Evolutionary conservation across 2,329 filamentous ascomycete genomes (phyloP), one percentile per base, ranked within the genome.

Genomic region (Nemania serpens): DNA sequence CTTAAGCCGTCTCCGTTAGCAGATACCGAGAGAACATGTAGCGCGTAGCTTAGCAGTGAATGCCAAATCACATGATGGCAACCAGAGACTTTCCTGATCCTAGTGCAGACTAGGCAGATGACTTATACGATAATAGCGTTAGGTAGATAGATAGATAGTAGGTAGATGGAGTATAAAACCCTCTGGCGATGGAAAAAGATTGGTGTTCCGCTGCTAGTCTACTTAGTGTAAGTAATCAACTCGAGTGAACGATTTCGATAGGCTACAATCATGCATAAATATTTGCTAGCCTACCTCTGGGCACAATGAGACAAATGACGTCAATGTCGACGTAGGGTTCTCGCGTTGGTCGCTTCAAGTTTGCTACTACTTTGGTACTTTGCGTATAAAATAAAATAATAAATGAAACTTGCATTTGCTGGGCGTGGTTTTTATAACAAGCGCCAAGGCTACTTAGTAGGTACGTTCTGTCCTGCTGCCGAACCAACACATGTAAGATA

Each of bases 11-110:
- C 18, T 42, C 57, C 50, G 45, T 46, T 46, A 22, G 39, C 9
- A 48, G 15, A 47, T 42, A 47, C 36, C 43, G 47, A 45, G 25
- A 29, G 25, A 29, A 29, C 25, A 29, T 29, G 25, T 29, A 29
- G 25, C 25, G 25, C 7, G 7, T 46, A 13, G 33, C 29, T 34
- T 34, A 36, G 41, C 39, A 22, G 29, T n/a, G 18, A 25, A 39
- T 29, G 29, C 20, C 41, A 37, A 36, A 51, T 59, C 50, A 58
- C 59, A 61, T 62, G 55, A 59, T 58, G 55, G 17, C 22, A 51
- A 42, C 55, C 55, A 57, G 25, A 57, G 55, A 46, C 47, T 51
- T 18, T 15, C 29, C 29, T 42, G 34, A 20, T 29, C 13, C 20
- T 39, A 25, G 34, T 42, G 18, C 49, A 54, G 25, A 7, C 25